A percentile compares a stretch with the other conserved stretches of the same genome.
phyloP scores from a whole-genome alignment of 2,329 filamentous ascomycete genomes.

The Clonostachys solani region DNA sequence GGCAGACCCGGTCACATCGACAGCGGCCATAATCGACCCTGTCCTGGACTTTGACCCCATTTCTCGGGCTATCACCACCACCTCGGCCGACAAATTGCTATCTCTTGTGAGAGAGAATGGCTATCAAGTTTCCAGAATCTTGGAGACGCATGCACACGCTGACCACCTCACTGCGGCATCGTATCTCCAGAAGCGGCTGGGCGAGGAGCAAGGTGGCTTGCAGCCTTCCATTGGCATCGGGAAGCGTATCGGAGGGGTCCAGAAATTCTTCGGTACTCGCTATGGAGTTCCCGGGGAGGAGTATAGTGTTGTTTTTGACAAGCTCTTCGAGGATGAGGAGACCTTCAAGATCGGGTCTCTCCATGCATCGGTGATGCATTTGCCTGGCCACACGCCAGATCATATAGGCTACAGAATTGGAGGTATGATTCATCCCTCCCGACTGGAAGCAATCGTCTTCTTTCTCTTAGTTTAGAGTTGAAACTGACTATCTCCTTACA shows the following conservation, averaged over 20 bases:
- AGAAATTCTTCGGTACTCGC: conserved; percentile 39
- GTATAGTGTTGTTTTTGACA: conserved; percentile 42
- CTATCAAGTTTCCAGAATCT: conserved; percentile 45
- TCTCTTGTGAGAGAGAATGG: conserved; percentile 30
- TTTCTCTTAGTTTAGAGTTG: not conserved
- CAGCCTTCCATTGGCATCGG: conserved; percentile 49
- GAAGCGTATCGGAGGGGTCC: conserved; percentile 45
- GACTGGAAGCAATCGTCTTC: too few relatives aligned
- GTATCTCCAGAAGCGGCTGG: conserved; percentile 47
- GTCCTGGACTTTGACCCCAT: conserved; percentile 52
- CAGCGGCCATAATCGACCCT: conserved; percentile 55
- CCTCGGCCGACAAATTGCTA: conserved; percentile 47
- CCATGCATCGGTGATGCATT: conserved; percentile 39
- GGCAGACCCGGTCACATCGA: conserved; percentile 41
- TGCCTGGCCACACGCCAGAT: conserved; percentile 58
- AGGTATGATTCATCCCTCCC: conserved; percentile 15
- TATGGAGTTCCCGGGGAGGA: conserved; percentile 42
- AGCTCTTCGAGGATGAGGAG: conserved; percentile 49
- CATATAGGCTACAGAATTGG: conserved; percentile 55
- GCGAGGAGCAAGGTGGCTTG: conserved; percentile 16
- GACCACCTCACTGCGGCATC: conserved; percentile 56
- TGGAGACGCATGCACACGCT: conserved; percentile 60
- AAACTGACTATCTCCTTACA: conserved; percentile 2
- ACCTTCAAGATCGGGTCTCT: conserved; percentile 44
- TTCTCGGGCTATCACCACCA: conserved; percentile 36